Evolutionary conservation across 352 stramenopile genomes (phyloP).

Genomic region (Globisporangium cylindrosporum): DNA sequence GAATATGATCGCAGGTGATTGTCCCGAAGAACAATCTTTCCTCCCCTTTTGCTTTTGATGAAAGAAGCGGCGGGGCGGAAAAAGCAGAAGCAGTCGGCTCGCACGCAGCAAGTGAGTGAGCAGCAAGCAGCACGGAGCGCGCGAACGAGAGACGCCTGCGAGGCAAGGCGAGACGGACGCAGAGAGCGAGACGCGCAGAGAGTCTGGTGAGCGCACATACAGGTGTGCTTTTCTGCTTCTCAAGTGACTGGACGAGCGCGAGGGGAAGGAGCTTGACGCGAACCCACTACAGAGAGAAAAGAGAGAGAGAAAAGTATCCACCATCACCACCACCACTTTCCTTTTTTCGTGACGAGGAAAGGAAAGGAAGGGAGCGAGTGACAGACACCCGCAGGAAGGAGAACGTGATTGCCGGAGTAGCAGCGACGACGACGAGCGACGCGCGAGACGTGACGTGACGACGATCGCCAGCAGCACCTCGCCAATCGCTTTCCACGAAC

Average conservation of each 20-base stretch:
- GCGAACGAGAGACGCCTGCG: slow-evolving; percentile 1
- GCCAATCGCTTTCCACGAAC: slow-evolving; percentile 10
- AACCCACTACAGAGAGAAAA: slow-evolving; percentile 17
- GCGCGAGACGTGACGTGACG: slow-evolving; percentile 18
- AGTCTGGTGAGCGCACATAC: neutral
- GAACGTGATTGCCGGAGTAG: slow-evolving; percentile 17
- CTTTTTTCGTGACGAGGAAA: neutral
- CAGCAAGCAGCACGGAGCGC: neutral
- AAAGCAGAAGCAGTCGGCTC: slow-evolving; percentile 10
- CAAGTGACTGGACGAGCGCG: neutral
- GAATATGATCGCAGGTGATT: neutral
- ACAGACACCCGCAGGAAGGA: slow-evolving; percentile 20
- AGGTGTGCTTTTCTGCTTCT: neutral
- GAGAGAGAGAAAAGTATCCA: slow-evolving; percentile 22
- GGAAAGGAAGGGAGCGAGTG: neutral
- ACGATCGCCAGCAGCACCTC: slow-evolving; percentile 13
- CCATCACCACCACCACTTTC: neutral
- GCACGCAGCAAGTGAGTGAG: neutral
- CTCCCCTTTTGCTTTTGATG: neutral
- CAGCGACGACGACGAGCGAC: slow-evolving; percentile 16
- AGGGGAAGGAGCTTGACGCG: slow-evolving; percentile 2
- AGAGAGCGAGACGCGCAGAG: neutral
- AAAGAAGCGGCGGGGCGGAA: slow-evolving; percentile 2
- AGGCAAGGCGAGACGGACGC: neutral
- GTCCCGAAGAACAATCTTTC: slow-evolving; percentile 7